phyloP scores from a whole-genome alignment of 192 early-diverging fungal genomes.

The Coemansia sp. region DNA sequence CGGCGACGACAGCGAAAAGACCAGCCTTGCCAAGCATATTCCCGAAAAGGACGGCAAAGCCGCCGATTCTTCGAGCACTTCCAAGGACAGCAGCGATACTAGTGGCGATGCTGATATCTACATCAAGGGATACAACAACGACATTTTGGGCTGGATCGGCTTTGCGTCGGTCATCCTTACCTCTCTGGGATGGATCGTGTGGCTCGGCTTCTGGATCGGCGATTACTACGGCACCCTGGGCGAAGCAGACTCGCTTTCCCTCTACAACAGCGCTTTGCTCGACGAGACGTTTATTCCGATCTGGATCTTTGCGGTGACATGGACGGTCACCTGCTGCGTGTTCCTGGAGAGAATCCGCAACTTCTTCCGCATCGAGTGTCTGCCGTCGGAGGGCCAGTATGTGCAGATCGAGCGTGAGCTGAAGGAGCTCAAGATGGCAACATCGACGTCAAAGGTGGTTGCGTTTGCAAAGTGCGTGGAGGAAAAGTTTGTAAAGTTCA shows the following conservation, averaged over 20 bases:
- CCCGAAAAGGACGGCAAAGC: slow-evolving; percentile 7
- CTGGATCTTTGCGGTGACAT: slow-evolving; percentile 55
- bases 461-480: slow-evolving; percentile 41
- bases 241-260: slow-evolving; percentile 59
- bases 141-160: slow-evolving; percentile 45
- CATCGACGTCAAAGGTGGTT: slow-evolving; percentile 32
- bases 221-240: slow-evolving; percentile 60
- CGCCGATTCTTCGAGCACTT: slow-evolving; percentile 1
- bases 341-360: slow-evolving; percentile 50
- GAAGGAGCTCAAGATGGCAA: slow-evolving; percentile 50
- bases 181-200: slow-evolving; percentile 46
- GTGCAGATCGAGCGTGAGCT: slow-evolving; percentile 56
- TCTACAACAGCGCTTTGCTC: slow-evolving; percentile 52
- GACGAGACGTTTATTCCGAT: slow-evolving; percentile 52
- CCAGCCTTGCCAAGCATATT: slow-evolving; percentile 11
- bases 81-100: neutral
- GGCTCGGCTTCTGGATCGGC: slow-evolving; percentile 41
- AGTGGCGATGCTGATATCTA: slow-evolving; percentile 7
- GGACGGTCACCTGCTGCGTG: slow-evolving; percentile 42
- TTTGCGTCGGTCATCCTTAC: slow-evolving; percentile 34
- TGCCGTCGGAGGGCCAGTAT: slow-evolving; percentile 47
- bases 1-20: slow-evolving; percentile 22
- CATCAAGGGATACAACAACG: slow-evolving; percentile 43
- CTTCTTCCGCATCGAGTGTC: slow-evolving; percentile 57
- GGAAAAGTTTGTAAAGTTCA: slow-evolving; percentile 18